Conservation (phyloP, 768 basidiomycete genomes). For the Boletus vinaceobasis region DNA sequence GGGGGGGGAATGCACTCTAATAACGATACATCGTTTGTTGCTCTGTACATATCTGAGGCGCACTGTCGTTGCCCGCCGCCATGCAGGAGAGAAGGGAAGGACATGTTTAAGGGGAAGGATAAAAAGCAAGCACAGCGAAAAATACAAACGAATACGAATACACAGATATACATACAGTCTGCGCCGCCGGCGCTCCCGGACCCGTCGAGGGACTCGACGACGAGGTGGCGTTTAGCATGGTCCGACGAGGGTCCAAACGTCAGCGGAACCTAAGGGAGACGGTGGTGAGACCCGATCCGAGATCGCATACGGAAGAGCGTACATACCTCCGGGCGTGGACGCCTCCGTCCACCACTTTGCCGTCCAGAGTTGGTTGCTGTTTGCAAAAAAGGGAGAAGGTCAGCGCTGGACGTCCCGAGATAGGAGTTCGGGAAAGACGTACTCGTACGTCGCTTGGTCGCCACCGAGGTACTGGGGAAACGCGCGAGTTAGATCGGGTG, state of each 20-base stretch:
- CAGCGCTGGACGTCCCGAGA: neutral
- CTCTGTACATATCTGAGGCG: too few relatives aligned
- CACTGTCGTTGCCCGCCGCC: too few relatives aligned
- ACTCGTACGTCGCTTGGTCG: constrained; percentile 40
- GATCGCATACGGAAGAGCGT: neutral
- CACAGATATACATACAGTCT: too few relatives aligned
- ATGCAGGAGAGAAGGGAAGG: too few relatives aligned
- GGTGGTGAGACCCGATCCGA: neutral
- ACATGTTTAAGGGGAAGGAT: too few relatives aligned
- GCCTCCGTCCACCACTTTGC: constrained; percentile 20
- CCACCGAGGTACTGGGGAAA: constrained; percentile 42
- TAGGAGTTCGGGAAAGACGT: constrained; percentile 4
- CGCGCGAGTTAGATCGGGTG: neutral
- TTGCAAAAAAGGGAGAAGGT: neutral
- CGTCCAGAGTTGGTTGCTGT: constrained; percentile 7
- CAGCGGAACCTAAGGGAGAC: neutral
- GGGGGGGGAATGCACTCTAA: too few relatives aligned
- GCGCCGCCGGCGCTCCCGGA: too few relatives aligned
- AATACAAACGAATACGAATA: too few relatives aligned
- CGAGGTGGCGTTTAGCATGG: constrained; percentile 7
- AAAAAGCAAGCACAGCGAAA: too few relatives aligned
- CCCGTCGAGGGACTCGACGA: neutral
- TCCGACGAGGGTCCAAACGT: constrained; percentile 16
- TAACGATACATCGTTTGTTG: too few relatives aligned
- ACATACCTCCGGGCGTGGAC: constrained; percentile 1